phyloP scores from a whole-genome alignment of 805 yeast genomes.

The Sugiyamaella floridensis region DNA sequence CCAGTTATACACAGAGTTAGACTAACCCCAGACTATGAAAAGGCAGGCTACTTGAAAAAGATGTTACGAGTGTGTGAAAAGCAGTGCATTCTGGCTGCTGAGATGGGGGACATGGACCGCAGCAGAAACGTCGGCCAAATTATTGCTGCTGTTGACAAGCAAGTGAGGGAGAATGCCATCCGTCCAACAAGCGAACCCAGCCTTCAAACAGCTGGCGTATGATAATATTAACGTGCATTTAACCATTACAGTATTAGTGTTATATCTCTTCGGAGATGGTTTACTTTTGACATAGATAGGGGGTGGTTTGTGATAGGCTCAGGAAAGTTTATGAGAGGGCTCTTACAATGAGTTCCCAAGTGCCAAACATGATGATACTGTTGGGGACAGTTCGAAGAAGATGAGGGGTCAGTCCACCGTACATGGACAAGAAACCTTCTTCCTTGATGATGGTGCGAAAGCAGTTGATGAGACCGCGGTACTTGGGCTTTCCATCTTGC shows the following conservation, averaged over 20 bases:
- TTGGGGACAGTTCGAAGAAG: conserved; percentile 95
- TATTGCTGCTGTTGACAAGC: neutral
- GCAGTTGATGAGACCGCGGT: conserved; percentile 83
- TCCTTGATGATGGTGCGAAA: conserved; percentile 79
- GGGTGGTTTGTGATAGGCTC: neutral
- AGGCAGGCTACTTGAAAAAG: neutral
- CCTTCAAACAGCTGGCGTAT: too few species aligned
- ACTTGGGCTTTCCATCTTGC: conserved; percentile 73
- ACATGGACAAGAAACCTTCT: conserved; percentile 89
- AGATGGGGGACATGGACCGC: neutral
- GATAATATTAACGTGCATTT: neutral
- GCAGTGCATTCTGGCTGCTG: conserved; percentile 6
- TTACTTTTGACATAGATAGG: neutral
- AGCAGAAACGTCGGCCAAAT: neutral
- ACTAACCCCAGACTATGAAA: conserved; percentile 2
- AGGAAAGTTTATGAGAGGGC: conserved; percentile 6
- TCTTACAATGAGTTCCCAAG: conserved; percentile 74
- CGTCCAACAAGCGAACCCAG: too few species aligned
- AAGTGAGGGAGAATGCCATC: neutral
- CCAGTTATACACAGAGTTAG: neutral
- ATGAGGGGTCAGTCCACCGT: conserved; percentile 97
- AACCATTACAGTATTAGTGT: neutral
- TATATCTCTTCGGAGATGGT: neutral
- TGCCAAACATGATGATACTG: conserved; percentile 97
- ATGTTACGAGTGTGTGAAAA: conserved; percentile 5